Percentiles rank a stretch among this genome's conserved stretches.
These are phyloP conservation scores for Flammula alnicola DNA, from an alignment of 1,284 basidiomycete genomes.

Conservation along the genomic window DNA sequence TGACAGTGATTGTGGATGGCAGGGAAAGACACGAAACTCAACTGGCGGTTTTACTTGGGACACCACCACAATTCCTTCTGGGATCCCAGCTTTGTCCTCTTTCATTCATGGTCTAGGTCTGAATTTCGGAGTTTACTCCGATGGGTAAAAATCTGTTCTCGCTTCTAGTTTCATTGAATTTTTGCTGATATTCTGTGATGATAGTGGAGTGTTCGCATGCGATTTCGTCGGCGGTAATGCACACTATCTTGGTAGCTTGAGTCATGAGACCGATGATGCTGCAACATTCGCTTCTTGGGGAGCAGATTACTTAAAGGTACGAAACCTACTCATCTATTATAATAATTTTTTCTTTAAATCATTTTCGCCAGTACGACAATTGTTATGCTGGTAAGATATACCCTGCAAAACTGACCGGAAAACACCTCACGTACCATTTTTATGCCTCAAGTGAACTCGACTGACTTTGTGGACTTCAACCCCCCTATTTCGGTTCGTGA, in stretches of 20 bases:
- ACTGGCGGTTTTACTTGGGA: constrained; percentile 49
- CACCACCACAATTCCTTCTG: constrained; percentile 42
- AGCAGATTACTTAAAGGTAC: constrained; percentile 52
- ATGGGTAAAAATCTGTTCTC: constrained; percentile 37
- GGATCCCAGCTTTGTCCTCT: constrained; percentile 42
- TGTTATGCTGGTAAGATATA: constrained; percentile 42
- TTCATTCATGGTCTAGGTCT: constrained; percentile 44
- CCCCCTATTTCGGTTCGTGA: constrained; percentile 42
- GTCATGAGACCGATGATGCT: constrained; percentile 48
- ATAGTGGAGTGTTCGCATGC: constrained; percentile 48
- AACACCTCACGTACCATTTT: background rate
- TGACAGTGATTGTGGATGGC: constrained; percentile 50
- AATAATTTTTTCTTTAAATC: constrained; percentile 13
- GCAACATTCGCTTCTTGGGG: constrained; percentile 50
- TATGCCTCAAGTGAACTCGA: constrained; percentile 36
- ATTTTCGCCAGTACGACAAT: constrained; percentile 45
- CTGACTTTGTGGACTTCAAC: constrained; percentile 49
- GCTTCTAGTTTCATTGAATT: background rate
- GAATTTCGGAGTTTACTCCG: constrained; percentile 48
- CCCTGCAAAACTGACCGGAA: background rate
- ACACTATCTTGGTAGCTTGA: constrained; percentile 47
- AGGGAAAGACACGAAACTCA: constrained; percentile 43
- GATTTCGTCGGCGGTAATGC: constrained; percentile 48
- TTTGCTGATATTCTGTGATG: background rate
- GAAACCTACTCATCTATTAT: background rate